Evolutionary conservation across 164 flowering plant species (phyloP), one percentile per base, ranked within the genome.

Genomic region (Malania oleifera): DNA sequence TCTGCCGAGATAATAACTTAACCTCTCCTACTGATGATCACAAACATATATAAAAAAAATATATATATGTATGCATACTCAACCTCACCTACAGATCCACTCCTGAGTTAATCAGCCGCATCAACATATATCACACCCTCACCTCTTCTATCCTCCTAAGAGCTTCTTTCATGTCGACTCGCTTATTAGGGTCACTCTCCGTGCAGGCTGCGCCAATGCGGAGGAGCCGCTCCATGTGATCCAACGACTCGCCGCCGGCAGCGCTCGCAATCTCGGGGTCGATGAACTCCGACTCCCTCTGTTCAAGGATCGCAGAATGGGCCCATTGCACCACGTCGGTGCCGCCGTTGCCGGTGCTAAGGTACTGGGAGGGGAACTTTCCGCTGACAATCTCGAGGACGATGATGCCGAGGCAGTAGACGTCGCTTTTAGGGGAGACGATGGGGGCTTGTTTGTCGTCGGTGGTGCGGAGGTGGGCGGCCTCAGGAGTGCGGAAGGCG

Each of bases 241-340:
- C 48, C 1, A 64, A 7, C 5, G 85, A 68, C n/a, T n/a, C n/a
- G n/a, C n/a, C n/a, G 23, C 35, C 26, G 5, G 50, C 19, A 0
- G 74, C 37, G 47, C 48, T 63, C 0, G 75, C 54, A 0, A 89
- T 80, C 68, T 83, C 91, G 0, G 98, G 96, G 63, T 89, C 95
- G 2, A 86, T 69, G 45, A 84, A 49, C 43, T 92, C 93, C 1
- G 50, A 37, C 26, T 67, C 88, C 45, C 68, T 73, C 2, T 65
- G 45, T 61, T 87, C 85, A 0, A 62, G 7, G 8, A 80, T 66
- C 0, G 88, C 79, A 0, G 82, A 62, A 18, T 56, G 48, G 2
- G 68, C 96, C 98, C 91, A 93, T 50, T 87, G 80, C 17, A 87
- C 89, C 0, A 93, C 74, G 50, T 93, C 91, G 0, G 79, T 89